Evolutionary conservation across 2,329 filamentous ascomycete species (phyloP).

Genomic region (Aspergillus sp.): DNA sequence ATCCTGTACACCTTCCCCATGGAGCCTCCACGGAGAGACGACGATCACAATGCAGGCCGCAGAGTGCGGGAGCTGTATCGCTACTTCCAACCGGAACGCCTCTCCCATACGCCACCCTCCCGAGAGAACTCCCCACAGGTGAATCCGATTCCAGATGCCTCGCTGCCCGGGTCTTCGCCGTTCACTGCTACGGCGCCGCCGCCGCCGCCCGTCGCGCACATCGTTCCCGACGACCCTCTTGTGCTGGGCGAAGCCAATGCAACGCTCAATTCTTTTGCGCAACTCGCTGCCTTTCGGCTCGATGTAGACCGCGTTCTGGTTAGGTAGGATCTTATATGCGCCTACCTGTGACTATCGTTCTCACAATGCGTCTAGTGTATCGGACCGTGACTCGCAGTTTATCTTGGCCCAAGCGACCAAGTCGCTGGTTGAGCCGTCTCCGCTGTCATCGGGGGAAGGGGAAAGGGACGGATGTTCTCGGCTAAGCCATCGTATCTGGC

Average conservation of each 20-base stretch:
- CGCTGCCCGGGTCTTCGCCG: slow-evolving; percentile 3
- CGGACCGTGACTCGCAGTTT: slow-evolving; percentile 50
- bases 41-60: slow-evolving; percentile 29
- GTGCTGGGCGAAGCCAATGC: slow-evolving; percentile 33
- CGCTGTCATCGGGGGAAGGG: slow-evolving; percentile 30
- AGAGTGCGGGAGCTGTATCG: slow-evolving; percentile 40
- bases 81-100: slow-evolving; percentile 35
- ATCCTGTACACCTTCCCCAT: background rate
- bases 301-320: slow-evolving; percentile 40
- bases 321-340: slow-evolving; percentile 23
- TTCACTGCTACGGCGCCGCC: slow-evolving; percentile 15
- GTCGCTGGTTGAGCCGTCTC: slow-evolving; percentile 33
- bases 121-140: slow-evolving; percentile 9
- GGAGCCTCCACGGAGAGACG: slow-evolving; percentile 7
- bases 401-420: slow-evolving; percentile 52
- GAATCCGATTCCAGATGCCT: slow-evolving; percentile 15
- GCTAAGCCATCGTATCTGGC: slow-evolving; percentile 33
- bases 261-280: slow-evolving; percentile 36
- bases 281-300: slow-evolving; percentile 34
- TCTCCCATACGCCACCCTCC: background rate
- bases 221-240: slow-evolving; percentile 21
- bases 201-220: slow-evolving; percentile 7
- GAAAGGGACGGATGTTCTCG: slow-evolving; percentile 32
- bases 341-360: background rate
- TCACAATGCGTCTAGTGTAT: slow-evolving; percentile 29